Base-by-base conservation (phyloP, 148 eudicot genomes). In the Persicaria maculosa region DNA sequence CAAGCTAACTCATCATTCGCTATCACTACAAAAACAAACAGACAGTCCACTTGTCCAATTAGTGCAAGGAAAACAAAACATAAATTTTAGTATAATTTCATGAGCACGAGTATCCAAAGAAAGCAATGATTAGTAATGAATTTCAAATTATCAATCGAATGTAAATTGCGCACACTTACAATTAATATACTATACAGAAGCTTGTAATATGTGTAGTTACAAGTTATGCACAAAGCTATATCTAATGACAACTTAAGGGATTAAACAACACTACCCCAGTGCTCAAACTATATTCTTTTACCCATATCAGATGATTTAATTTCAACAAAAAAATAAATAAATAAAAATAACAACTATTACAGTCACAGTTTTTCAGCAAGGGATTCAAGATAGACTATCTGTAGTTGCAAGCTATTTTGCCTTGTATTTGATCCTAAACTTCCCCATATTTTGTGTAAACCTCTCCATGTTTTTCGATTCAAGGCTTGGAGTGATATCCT, bases 381-480 rank as follows among this genome's bases (percentile, higher is more conserved):
- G 25, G 40, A 59, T 59, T 25, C 22, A 59, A 22, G 62, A 12
- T 7, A 22, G 1, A 22, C 25, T 22, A 22, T 22, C 0, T 22
- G 25, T 22, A 22, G 25, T 0, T 22, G 25, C 25, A 19, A 19
- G n/a, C 53, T 70, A 83, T 73, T 74, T 83, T 47, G 76, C 78
- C 47, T 80, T 86, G 47, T 83, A 87, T 74, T 82, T 84, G 44
- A 76, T 83, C 88, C 79, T 82, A 75, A 87, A 87, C 71, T 72
- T 80, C 47, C 81, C 74, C 72, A 89, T 59, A 73, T 87, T 87
- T 68, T 76, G 82, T 17, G 82, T 81, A 72, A 89, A 87, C 79
- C 71, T 85, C 54, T 87, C 90, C 82, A 87, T 79, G 79, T 85
- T 89, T 78, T 53, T 78, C 11, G 82, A 8, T 19, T 85, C 93